phyloP scores from a whole-genome alignment of 202 grass and related monocot species.

The Hordeum pubiflorum region DNA sequence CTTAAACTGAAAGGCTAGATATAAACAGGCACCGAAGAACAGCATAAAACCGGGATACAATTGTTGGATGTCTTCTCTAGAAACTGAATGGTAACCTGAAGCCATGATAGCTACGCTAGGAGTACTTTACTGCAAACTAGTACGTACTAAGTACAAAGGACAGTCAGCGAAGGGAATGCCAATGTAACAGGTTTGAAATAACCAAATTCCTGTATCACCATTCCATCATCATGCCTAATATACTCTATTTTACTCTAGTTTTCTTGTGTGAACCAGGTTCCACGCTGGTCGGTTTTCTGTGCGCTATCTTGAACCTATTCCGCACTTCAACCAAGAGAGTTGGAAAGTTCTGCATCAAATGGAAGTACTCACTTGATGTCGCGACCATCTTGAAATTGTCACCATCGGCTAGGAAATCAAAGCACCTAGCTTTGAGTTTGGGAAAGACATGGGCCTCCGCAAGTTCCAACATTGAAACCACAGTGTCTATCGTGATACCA shows the following conservation, averaged over 20 bases:
- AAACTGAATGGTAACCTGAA: not conserved
- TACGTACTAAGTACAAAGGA: not conserved
- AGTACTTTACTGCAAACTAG: not conserved
- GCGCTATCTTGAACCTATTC: not conserved
- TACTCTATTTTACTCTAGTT: not conserved
- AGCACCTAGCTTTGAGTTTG: not conserved
- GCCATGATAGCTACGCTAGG: not conserved
- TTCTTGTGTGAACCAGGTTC: not conserved
- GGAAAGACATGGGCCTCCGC: not conserved
- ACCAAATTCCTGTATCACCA: not conserved
- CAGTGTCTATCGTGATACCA: not conserved
- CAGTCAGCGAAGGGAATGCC: not conserved
- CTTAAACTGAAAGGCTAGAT: not conserved
- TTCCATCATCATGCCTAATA: not conserved
- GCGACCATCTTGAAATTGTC: not conserved
- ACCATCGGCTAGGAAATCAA: not conserved
- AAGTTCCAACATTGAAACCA: not conserved
- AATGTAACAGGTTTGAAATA: not conserved
- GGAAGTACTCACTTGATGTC: not conserved
- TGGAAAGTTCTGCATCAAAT: not conserved
- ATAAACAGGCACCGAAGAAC: not conserved
- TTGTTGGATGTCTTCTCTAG: not conserved
- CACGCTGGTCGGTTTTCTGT: not conserved
- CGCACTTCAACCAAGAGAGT: not conserved
- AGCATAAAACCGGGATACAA: not conserved